A percentile compares a stretch with the other conserved stretches of the same genome.
phyloP scores from a whole-genome alignment of 176 grass and related monocot species.

The Oryza rufipogon region DNA sequence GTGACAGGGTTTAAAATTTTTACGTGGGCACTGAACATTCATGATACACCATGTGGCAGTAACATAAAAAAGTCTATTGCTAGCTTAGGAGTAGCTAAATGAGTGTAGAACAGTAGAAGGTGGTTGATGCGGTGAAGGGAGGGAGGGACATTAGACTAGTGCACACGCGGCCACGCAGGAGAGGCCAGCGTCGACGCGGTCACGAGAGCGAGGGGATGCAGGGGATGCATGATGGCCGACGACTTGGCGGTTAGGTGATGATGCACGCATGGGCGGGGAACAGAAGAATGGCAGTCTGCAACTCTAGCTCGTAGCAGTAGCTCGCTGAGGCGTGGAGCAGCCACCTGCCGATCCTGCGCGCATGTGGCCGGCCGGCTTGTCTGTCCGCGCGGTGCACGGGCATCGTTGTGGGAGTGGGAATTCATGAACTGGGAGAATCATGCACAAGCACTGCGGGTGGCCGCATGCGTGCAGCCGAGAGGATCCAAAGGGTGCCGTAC shows the following conservation, averaged over 20 bases:
- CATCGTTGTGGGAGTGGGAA: neutral
- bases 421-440: neutral
- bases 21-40: too few species aligned
- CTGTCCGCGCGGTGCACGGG: slow-evolving; percentile 31
- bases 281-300: neutral
- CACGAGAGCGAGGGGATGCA: slow-evolving; percentile 1
- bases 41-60: too few species aligned
- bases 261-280: slow-evolving; percentile 40
- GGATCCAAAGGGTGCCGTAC: neutral
- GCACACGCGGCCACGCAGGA: neutral
- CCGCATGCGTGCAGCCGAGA: neutral
- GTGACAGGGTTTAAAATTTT: too few species aligned
- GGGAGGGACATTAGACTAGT: neutral
- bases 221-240: slow-evolving; percentile 18
- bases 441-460: neutral
- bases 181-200: neutral
- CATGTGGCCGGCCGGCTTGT: slow-evolving; percentile 48
- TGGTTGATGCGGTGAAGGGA: neutral
- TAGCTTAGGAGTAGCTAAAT: too few species aligned
- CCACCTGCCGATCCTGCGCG: neutral
- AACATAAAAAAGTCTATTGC: too few species aligned
- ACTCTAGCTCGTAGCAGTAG: neutral
- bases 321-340: neutral
- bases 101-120: too few species aligned
- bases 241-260: slow-evolving; percentile 15